phyloP scores from a whole-genome alignment of 176 grass and related monocot genomes.

The Eremochloa ophiuroides region DNA sequence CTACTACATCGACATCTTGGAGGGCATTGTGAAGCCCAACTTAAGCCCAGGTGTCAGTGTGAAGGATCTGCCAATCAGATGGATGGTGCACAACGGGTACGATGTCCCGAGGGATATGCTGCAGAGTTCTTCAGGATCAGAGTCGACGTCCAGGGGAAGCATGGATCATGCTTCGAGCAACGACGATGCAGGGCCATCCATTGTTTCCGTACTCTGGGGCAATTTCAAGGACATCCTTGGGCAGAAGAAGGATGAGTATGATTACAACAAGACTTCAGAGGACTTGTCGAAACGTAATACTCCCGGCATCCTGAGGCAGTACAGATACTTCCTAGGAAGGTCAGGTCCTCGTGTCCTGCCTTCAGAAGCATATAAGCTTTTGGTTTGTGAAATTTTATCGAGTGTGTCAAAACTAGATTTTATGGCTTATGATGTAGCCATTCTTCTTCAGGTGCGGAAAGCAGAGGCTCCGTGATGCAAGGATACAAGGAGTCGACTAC shows the following conservation, averaged over 20 bases:
- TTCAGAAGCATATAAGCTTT: background rate
- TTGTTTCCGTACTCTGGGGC: slow-evolving; percentile 33
- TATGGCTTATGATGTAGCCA: background rate
- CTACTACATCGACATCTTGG: slow-evolving; percentile 94
- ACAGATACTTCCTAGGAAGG: slow-evolving; percentile 74
- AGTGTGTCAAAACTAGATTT: background rate
- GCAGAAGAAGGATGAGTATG: slow-evolving; percentile 62
- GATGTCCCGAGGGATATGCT: slow-evolving; percentile 88
- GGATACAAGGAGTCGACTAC: slow-evolving; percentile 68
- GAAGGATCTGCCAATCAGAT: slow-evolving; percentile 72
- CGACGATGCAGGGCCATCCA: slow-evolving; percentile 22
- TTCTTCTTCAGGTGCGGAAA: slow-evolving; percentile 51
- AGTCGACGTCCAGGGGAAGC: slow-evolving; percentile 33
- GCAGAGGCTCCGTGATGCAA: slow-evolving; percentile 69
- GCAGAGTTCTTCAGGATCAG: slow-evolving; percentile 30
- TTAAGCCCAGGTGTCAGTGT: slow-evolving; percentile 33
- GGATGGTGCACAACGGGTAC: slow-evolving; percentile 88
- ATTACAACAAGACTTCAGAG: slow-evolving; percentile 52
- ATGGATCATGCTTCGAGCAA: background rate
- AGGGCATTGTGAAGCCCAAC: slow-evolving; percentile 71
- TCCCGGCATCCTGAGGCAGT: slow-evolving; percentile 70
- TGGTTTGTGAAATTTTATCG: background rate
- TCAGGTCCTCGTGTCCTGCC: background rate
- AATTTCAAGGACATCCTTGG: slow-evolving; percentile 57
- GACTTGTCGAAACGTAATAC: slow-evolving; percentile 62